Evolutionary conservation across 306 rosid genomes (phyloP).

Genomic region (Trifolium repens): DNA sequence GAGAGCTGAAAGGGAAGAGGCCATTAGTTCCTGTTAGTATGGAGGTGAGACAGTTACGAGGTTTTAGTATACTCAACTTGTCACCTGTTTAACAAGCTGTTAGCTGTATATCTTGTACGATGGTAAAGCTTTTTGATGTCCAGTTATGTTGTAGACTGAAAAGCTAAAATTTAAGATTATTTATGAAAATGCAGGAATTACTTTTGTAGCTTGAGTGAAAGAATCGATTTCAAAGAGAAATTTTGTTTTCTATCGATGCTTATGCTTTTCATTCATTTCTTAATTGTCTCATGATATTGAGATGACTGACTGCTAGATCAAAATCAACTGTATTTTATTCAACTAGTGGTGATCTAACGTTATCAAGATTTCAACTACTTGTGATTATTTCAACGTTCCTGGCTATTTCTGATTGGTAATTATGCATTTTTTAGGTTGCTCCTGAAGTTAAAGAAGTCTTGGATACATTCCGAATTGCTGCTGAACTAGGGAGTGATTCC

Average conservation of each 20-base stretch:
- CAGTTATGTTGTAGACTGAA: neutral
- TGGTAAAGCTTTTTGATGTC: slow-evolving; percentile 15
- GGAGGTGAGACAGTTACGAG: slow-evolving; percentile 54
- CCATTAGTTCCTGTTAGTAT: slow-evolving; percentile 83
- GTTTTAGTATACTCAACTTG: neutral
- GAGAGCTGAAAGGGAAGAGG: slow-evolving; percentile 92
- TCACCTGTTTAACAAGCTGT: neutral
- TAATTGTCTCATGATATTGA: neutral
- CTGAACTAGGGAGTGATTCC: slow-evolving; percentile 86
- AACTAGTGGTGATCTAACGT: neutral
- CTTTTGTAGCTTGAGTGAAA: neutral
- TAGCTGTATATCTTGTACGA: slow-evolving; percentile 14
- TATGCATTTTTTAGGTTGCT: slow-evolving; percentile 63
- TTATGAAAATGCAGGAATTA: neutral
- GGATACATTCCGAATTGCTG: slow-evolving; percentile 82
- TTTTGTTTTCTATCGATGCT: neutral
- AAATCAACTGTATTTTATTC: neutral
- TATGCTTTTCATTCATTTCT: neutral
- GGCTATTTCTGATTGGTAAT: slow-evolving; percentile 27
- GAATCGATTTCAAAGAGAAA: neutral
- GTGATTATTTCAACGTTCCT: slow-evolving; percentile 13
- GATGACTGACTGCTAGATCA: neutral
- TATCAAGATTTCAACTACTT: neutral
- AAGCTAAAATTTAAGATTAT: slow-evolving; percentile 2
- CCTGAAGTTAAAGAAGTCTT: slow-evolving; percentile 77